Conservation (phyloP, 148 eudicot genomes). For the Pharnaceum exiguum region DNA sequence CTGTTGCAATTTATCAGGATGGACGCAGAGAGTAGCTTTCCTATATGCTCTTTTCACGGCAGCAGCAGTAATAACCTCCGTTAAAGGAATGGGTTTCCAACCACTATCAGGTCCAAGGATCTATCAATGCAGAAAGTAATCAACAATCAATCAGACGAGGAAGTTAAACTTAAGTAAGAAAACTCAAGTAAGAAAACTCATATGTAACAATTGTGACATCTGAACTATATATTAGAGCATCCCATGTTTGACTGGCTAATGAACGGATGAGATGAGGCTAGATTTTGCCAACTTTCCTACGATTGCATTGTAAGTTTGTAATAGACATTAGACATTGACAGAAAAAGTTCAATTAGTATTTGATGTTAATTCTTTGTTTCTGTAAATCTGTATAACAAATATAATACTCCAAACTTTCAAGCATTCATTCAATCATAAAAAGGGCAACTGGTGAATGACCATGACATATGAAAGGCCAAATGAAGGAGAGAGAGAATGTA, state of each 20-base stretch:
- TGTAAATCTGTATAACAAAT: too few relatives aligned
- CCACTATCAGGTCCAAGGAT: slow-evolving; percentile 96
- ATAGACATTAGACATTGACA: not conserved
- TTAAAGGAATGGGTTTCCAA: slow-evolving; percentile 90
- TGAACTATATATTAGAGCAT: too few relatives aligned
- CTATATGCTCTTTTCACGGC: slow-evolving; percentile 94
- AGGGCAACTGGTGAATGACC: not conserved
- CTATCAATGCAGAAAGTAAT: slow-evolving; percentile 31
- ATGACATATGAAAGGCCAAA: not conserved
- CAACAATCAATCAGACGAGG: not conserved
- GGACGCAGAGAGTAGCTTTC: slow-evolving; percentile 95
- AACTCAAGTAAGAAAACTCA: too few relatives aligned
- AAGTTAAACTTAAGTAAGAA: not conserved
- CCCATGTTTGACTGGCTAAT: too few relatives aligned
- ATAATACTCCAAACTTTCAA: too few relatives aligned
- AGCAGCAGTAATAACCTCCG: slow-evolving; percentile 87
- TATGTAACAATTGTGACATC: not conserved
- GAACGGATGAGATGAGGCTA: too few relatives aligned
- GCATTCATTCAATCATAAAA: too few relatives aligned
- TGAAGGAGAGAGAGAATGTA: not conserved
- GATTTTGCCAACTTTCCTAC: too few relatives aligned
- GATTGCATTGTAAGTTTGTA: too few relatives aligned
- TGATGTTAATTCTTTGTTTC: not conserved
- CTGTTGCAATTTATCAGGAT: slow-evolving; percentile 98
- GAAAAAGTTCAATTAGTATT: not conserved